Percentiles rank a stretch among this genome's conserved stretches.
phyloP scores from a whole-genome alignment of 305 asterid genomes.

The Caryopteris hybrid region DNA sequence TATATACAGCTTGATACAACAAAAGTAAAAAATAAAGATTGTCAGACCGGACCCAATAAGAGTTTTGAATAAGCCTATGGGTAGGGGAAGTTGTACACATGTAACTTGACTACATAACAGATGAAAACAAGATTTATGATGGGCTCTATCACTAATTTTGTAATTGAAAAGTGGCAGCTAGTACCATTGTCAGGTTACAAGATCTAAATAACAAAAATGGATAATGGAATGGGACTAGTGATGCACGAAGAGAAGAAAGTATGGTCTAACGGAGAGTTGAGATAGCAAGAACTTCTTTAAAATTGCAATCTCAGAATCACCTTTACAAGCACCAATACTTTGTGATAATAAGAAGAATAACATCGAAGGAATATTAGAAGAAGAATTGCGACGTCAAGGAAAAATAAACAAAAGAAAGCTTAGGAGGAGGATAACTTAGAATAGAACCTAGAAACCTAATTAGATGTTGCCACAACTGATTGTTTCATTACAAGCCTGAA shows the following conservation, averaged over 20 bases:
- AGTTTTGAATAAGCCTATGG: too few relatives aligned
- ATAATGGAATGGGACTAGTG: too few relatives aligned
- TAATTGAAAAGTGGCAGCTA: not conserved
- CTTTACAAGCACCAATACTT: not conserved
- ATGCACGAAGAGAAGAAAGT: not conserved
- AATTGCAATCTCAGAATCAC: not conserved
- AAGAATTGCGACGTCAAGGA: not conserved
- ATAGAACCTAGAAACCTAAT: too few relatives aligned
- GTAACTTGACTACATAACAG: not conserved
- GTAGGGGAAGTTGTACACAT: not conserved
- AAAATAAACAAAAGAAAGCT: not conserved
- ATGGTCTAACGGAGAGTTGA: not conserved
- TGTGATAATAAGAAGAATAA: not conserved
- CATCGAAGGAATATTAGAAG: not conserved
- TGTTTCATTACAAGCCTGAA: not conserved
- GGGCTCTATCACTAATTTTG: not conserved
- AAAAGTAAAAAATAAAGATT: too few relatives aligned
- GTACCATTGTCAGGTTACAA: not conserved
- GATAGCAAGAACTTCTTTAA: not conserved
- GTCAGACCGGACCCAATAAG: too few relatives aligned
- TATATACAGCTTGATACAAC: too few relatives aligned
- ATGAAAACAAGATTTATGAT: not conserved
- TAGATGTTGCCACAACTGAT: not conserved
- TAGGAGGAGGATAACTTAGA: too few relatives aligned
- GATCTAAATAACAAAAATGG: not conserved